Evolutionary conservation across 805 yeast genomes (phyloP).

Genomic region (Torulaspora franciscae): DNA sequence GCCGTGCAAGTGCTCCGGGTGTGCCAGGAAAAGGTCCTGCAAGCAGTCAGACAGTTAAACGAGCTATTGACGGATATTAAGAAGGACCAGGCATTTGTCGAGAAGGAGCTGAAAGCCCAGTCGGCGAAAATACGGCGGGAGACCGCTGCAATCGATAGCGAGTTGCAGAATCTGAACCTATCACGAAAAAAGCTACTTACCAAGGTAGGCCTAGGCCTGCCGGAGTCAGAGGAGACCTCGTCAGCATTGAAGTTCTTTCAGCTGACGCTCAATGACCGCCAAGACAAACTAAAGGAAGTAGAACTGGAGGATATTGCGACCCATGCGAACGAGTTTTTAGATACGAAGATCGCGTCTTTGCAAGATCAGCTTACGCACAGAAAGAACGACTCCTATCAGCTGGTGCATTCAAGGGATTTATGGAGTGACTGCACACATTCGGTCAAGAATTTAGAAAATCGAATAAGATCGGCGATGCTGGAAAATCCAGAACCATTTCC

Average conservation of each 20-base stretch:
- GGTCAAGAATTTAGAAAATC: conserved; percentile 23
- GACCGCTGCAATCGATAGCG: conserved; percentile 11
- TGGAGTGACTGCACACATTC: conserved; percentile 26
- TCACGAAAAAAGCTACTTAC: conserved; percentile 16
- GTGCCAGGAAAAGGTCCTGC: conserved; percentile 9
- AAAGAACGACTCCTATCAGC: conserved; percentile 21
- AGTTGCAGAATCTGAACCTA: conserved; percentile 12
- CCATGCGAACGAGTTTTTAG: conserved; percentile 26
- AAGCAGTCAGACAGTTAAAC: conserved; percentile 22
- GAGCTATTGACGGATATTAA: conserved; percentile 19
- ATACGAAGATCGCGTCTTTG: conserved; percentile 22
- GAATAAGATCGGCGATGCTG: conserved; percentile 12
- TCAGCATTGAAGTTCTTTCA: conserved; percentile 15
- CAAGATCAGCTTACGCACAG: conserved; percentile 23
- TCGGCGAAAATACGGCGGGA: conserved; percentile 15
- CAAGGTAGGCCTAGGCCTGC: conserved; percentile 18
- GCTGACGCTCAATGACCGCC: conserved; percentile 6
- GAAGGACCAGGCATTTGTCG: conserved; percentile 27
- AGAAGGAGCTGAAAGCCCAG: conserved; percentile 21
- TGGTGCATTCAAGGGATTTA: conserved; percentile 15
- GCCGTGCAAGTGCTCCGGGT: conserved; percentile 9
- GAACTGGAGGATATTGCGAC: conserved; percentile 18
- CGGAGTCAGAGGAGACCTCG: conserved; percentile 4
- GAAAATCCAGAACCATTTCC: not conserved
- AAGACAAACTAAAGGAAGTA: conserved; percentile 6